phyloP scores from a whole-genome alignment of 306 rosid species.

The Albizia julibrissin region DNA sequence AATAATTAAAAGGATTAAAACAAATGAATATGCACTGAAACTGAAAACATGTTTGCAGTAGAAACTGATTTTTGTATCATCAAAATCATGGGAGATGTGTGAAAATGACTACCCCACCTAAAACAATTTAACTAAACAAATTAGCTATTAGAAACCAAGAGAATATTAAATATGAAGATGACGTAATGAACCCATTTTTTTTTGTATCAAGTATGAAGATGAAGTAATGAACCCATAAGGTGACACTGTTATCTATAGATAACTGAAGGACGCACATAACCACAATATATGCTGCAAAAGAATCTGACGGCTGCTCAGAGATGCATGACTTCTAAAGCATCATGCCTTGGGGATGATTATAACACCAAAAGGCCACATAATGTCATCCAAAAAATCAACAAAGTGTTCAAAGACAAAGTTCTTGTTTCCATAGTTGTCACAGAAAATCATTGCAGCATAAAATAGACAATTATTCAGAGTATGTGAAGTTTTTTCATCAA shows the following conservation, averaged over 20 bases:
- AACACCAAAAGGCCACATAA: background rate
- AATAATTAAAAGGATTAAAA: constrained; percentile 19
- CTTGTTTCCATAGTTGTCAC: background rate
- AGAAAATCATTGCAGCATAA: constrained; percentile 10
- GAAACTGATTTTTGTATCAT: constrained; percentile 12
- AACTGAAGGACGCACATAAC: background rate
- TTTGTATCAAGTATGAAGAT: background rate
- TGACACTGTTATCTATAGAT: background rate
- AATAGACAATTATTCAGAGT: background rate
- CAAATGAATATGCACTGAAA: constrained; percentile 23
- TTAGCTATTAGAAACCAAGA: background rate
- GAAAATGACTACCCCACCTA: constrained; percentile 3
- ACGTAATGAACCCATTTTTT: background rate
- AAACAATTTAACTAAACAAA: background rate
- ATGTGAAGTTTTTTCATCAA: background rate
- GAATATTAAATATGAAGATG: background rate
- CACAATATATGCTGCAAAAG: background rate
- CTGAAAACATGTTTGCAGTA: constrained; percentile 2
- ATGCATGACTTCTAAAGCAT: constrained; percentile 5
- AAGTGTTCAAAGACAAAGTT: constrained; percentile 18
- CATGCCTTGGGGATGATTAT: constrained; percentile 5
- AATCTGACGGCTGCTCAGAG: background rate
- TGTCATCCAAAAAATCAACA: constrained; percentile 3
- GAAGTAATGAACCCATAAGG: background rate
- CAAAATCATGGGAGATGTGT: constrained; percentile 9